Conservation (phyloP, 2,329 filamentous ascomycete genomes). For the Fusarium continuum region DNA sequence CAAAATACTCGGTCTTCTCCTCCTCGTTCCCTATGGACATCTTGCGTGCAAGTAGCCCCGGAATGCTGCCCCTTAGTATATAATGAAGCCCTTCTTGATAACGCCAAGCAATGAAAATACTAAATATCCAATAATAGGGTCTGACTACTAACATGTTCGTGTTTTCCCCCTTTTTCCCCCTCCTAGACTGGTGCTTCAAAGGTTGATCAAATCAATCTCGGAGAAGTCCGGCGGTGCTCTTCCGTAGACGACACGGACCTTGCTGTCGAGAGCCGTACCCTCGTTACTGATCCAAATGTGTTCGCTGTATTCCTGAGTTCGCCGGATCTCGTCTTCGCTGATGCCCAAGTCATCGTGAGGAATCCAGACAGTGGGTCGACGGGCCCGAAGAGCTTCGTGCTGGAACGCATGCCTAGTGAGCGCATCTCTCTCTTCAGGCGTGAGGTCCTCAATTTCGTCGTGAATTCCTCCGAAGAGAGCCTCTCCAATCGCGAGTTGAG, state of each 20-base stretch:
- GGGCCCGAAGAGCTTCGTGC: constrained; percentile 85
- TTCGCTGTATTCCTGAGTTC: constrained; percentile 79
- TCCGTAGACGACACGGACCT: constrained; percentile 83
- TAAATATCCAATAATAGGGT: neutral
- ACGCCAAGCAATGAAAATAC: constrained; percentile 17
- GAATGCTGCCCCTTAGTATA: no score
- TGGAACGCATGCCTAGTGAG: constrained; percentile 90
- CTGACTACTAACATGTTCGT: neutral
- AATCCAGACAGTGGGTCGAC: constrained; percentile 91
- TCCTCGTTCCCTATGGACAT: constrained; percentile 4
- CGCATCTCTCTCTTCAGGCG: constrained; percentile 85
- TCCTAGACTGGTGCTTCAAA: constrained; percentile 63
- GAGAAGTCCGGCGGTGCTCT: constrained; percentile 89
- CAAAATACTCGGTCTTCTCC: neutral
- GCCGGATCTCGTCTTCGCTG: constrained; percentile 87
- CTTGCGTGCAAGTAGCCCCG: constrained; percentile 39
- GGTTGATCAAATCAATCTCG: constrained; percentile 84
- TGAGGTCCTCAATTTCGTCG: constrained; percentile 94
- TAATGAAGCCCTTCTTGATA: no score
- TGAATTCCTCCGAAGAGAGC: constrained; percentile 87
- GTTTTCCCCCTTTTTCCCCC: neutral
- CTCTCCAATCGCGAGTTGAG: constrained; percentile 77
- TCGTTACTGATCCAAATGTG: constrained; percentile 94
- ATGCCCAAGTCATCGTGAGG: constrained; percentile 90
- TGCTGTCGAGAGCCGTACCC: constrained; percentile 86